A percentile compares a stretch with the other conserved stretches of the same genome.
phyloP scores from a whole-genome alignment of 192 early-diverging fungal genomes.

The Radiomyces spectabilis region DNA sequence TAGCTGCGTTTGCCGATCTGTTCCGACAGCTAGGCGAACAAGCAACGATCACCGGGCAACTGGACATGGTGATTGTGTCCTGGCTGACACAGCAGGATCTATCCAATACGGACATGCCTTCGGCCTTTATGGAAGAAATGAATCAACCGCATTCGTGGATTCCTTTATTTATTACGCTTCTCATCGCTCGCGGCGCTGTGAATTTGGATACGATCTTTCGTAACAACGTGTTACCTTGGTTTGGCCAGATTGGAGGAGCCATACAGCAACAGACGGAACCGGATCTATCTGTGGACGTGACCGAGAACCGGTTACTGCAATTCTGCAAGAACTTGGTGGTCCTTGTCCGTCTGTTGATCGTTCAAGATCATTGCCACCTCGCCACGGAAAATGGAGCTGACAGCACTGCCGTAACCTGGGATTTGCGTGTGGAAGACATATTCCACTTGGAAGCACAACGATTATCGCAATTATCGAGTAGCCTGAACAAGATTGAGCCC shows the following conservation, averaged over 20 bases:
- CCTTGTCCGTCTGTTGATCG: conserved; percentile 28
- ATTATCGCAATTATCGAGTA: conserved; percentile 13
- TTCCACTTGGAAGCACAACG: conserved; percentile 9
- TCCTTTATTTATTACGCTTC: conserved; percentile 16
- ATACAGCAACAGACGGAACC: not conserved
- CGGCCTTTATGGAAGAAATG: conserved; percentile 8
- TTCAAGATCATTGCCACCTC: conserved; percentile 16
- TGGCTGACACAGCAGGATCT: conserved; percentile 10
- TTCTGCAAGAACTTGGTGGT: conserved; percentile 26
- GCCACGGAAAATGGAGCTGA: not conserved
- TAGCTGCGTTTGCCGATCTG: conserved; percentile 17
- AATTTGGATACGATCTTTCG: conserved; percentile 14
- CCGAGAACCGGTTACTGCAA: conserved; percentile 7
- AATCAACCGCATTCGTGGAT: conserved; percentile 21
- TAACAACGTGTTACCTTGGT: conserved; percentile 15
- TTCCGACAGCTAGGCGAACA: conserved; percentile 10
- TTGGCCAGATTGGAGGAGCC: conserved; percentile 13
- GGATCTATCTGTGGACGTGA: conserved; percentile 1
- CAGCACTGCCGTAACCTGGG: conserved; percentile 9
- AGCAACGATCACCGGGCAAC: conserved; percentile 11
- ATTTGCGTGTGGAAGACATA: conserved; percentile 15
- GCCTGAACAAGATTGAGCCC: conserved; percentile 15
- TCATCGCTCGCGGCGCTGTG: conserved; percentile 14
- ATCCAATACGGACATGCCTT: no score
- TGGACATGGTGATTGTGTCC: conserved; percentile 16